These are phyloP conservation scores for Copromyces sp. DNA, from an alignment of 495 filamentous ascomycete genomes.

Conservation along the genomic window DNA sequence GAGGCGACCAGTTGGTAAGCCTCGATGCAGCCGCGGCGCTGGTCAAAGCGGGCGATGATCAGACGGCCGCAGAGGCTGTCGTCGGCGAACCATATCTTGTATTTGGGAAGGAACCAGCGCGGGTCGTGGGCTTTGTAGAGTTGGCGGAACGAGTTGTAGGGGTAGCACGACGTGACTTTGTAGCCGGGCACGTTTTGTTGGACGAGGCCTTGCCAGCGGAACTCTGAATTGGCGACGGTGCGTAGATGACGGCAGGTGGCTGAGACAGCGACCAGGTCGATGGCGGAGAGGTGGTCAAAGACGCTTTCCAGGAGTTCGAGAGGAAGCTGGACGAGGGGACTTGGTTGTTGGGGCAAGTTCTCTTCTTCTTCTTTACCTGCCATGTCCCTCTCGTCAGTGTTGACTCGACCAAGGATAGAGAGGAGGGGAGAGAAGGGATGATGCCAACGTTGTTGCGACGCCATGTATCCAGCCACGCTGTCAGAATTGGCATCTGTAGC, in stretches of 20 bases:
- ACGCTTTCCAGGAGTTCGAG: constrained; percentile 54
- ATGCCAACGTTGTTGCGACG: background rate
- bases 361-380: background rate
- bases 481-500: background rate
- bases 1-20: constrained; percentile 66
- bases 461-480: background rate
- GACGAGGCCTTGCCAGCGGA: constrained; percentile 53
- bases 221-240: constrained; percentile 42
- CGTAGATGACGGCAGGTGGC: constrained; percentile 45
- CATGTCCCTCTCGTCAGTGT: background rate
- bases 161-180: constrained; percentile 41
- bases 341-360: background rate
- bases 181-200: constrained; percentile 50
- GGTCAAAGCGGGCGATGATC: constrained; percentile 63
- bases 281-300: constrained; percentile 47
- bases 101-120: constrained; percentile 70
- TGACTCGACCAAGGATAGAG: background rate
- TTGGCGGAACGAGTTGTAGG: constrained; percentile 50
- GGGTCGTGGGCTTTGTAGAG: constrained; percentile 67
- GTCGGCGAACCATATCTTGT: constrained; percentile 84
- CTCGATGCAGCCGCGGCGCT: constrained; percentile 63
- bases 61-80: constrained; percentile 56
- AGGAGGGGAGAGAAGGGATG: background rate
- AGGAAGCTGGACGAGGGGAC: constrained; percentile 41
- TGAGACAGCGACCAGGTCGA: constrained; percentile 45